Conservation (phyloP, 208 protist species). For the Trypanosomatidae sp. region DNA sequence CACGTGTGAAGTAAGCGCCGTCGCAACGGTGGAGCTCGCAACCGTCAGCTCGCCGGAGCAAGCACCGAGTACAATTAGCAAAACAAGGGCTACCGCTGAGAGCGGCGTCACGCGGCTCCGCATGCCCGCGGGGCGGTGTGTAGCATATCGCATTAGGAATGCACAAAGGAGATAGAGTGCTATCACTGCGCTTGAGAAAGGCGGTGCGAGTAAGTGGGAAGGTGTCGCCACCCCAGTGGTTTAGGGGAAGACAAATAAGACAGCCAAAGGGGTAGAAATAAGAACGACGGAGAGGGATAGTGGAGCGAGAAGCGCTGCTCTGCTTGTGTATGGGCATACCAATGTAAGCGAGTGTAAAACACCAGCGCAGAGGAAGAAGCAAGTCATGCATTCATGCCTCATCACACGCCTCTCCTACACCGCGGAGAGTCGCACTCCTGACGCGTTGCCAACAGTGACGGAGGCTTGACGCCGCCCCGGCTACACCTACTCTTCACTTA, state of each 20-base stretch:
- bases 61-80: background rate
- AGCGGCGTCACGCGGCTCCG: background rate
- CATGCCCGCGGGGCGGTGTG: background rate
- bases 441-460: background rate
- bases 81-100: background rate
- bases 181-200: background rate
- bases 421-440: background rate
- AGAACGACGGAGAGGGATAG: background rate
- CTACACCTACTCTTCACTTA: background rate
- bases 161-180: background rate
- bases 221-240: background rate
- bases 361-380: too few relatives aligned
- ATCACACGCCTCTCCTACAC: background rate
- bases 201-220: background rate
- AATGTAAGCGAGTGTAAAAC: background rate
- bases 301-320: background rate
- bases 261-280: background rate
- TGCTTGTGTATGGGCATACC: background rate
- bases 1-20: constrained; percentile 29
- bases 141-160: background rate
- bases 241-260: background rate
- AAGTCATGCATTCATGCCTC: background rate
- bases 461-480: background rate
- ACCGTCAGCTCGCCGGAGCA: background rate
- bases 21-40: background rate